Evolutionary conservation across 257 asterid genomes (phyloP).

Genomic region (Plectranthus barbatus): DNA sequence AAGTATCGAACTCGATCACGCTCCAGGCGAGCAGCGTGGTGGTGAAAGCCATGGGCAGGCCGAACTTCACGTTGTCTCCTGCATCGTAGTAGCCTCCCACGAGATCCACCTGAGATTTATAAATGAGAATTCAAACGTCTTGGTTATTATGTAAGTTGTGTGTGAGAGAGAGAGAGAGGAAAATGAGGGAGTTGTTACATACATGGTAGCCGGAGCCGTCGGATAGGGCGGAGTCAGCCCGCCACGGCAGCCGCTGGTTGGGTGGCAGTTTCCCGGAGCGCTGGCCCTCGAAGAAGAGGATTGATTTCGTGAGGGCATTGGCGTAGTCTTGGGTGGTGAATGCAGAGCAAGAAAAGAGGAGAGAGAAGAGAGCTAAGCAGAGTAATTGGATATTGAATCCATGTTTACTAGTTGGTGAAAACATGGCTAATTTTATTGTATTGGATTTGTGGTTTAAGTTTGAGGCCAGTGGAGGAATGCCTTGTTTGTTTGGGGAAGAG

Average conservation of each 20-base stretch:
- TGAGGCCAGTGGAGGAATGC: no score
- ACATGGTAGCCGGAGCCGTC: constrained; percentile 72
- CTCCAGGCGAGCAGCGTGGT: constrained; percentile 80
- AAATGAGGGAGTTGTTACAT: background rate
- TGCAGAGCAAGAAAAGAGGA: constrained; percentile 30
- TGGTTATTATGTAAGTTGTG: no score
- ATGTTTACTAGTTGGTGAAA: background rate
- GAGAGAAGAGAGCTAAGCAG: constrained; percentile 10
- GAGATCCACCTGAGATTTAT: constrained; percentile 47
- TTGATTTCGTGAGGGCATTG: constrained; percentile 57
- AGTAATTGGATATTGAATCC: constrained; percentile 14
- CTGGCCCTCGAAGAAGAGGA: constrained; percentile 76
- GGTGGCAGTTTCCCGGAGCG: constrained; percentile 70
- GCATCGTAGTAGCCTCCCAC: constrained; percentile 89
- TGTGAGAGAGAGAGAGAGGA: no score
- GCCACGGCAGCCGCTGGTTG: constrained; percentile 49
- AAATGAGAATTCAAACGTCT: no score
- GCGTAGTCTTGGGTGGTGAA: constrained; percentile 53
- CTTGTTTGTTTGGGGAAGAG: background rate
- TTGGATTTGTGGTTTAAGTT: no score
- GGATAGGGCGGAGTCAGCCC: constrained; percentile 57
- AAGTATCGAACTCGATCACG: constrained; percentile 59
- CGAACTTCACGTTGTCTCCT: no score
- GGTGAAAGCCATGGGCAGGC: no score
- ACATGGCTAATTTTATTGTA: constrained; percentile 11